Percentiles rank a stretch among this genome's conserved stretches.
phyloP scores from a whole-genome alignment of 176 grass and related monocot genomes.

The Canna indica region DNA sequence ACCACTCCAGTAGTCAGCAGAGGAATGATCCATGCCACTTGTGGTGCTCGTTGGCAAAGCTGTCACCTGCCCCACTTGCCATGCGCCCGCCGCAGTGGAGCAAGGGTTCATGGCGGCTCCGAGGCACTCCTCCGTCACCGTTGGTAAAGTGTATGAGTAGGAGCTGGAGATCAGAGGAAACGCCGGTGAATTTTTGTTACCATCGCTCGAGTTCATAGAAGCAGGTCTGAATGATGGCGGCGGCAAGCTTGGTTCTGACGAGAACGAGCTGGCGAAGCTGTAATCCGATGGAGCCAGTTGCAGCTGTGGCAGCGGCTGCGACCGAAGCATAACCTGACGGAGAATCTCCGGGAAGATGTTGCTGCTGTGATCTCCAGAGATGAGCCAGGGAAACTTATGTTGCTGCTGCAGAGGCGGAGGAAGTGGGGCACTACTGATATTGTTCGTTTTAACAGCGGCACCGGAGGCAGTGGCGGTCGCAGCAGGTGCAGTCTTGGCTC shows the following conservation, averaged over 20 bases:
- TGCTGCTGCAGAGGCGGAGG: constrained; percentile 1
- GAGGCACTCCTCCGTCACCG: not conserved
- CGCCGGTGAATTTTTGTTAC: not conserved
- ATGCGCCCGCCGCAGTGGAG: not conserved
- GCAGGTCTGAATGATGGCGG: not conserved
- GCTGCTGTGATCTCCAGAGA: constrained; percentile 11
- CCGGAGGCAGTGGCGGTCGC: not conserved
- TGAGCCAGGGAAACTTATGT: not conserved
- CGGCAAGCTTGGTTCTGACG: not conserved
- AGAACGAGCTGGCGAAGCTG: not conserved
- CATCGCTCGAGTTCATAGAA: not conserved
- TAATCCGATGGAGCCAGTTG: constrained; percentile 3
- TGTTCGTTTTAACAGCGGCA: not conserved
- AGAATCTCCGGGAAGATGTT: constrained; percentile 50
- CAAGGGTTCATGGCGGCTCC: not conserved
- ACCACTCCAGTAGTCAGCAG: constrained; percentile 7
- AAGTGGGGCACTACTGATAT: not conserved
- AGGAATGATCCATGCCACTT: constrained; percentile 6
- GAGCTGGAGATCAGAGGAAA: not conserved
- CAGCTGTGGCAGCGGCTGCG: constrained; percentile 17
- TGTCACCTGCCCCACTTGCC: not conserved
- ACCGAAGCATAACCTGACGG: constrained; percentile 35
- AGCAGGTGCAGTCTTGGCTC: constrained; percentile 20
- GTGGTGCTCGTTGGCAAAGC: not conserved
- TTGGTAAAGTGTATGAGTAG: not conserved